Percentiles rank a stretch among this genome's conserved stretches.
These are phyloP conservation scores for Diplodia intermedia DNA, from an alignment of 2,329 filamentous ascomycete genomes.

Conservation along the genomic window DNA sequence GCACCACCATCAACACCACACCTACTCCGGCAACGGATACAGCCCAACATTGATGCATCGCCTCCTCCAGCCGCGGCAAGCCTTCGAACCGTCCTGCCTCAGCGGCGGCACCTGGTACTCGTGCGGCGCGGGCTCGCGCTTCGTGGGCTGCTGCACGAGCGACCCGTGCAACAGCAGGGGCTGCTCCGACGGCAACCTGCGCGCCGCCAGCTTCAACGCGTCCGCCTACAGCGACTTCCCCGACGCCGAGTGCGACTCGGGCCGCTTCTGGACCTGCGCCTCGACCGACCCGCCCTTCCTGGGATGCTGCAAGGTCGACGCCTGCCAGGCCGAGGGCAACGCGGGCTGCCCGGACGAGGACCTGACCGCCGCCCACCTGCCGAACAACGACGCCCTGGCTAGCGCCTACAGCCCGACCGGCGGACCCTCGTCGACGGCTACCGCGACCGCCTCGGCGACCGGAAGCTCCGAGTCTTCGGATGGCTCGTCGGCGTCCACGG, in stretches of 20 bases:
- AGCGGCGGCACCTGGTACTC: conserved; percentile 46
- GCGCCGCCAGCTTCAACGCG: conserved; percentile 44
- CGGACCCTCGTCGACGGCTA: conserved; percentile 22
- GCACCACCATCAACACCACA: background rate
- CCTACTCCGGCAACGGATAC: too few relatives aligned
- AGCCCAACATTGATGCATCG: conserved; percentile 7
- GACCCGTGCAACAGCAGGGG: conserved; percentile 48
- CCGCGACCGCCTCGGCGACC: conserved; percentile 2
- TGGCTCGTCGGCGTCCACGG: conserved; percentile 32
- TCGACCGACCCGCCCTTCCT: conserved; percentile 42
- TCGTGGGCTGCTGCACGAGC: conserved; percentile 51
- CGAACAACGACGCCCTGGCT: conserved; percentile 38
- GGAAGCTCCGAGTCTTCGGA: background rate
- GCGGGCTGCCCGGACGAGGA: conserved; percentile 41
- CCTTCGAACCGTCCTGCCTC: conserved; percentile 45
- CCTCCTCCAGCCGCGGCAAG: conserved; percentile 33
- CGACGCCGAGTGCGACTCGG: conserved; percentile 43
- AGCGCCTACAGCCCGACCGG: conserved; percentile 34
- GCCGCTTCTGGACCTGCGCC: conserved; percentile 48
- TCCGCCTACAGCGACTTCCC: conserved; percentile 43
- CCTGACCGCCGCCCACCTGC: conserved; percentile 40
- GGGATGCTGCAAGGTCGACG: conserved; percentile 49
- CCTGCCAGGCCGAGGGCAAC: conserved; percentile 40
- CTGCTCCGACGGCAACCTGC: conserved; percentile 46
- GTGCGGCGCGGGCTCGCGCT: conserved; percentile 43